Percentiles rank a stretch among this genome's conserved stretches.
Conservation (phyloP, 2,329 filamentous ascomycete genomes). For the Dactylellina sp. region DNA sequence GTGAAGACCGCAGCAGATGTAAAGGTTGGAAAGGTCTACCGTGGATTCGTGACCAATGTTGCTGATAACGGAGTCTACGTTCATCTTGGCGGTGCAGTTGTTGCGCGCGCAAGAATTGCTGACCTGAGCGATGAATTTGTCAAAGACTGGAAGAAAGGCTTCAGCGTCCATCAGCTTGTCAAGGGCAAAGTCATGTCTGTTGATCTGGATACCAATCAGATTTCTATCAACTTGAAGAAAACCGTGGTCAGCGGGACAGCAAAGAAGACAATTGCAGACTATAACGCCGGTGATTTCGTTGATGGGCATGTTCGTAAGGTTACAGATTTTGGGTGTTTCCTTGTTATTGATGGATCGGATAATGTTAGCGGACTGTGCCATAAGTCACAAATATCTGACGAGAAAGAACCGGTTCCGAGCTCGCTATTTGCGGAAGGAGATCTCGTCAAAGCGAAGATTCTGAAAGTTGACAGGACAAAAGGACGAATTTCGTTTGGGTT, state of each 20-base stretch:
- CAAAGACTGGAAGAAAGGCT: conserved; percentile 94
- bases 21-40: conserved; percentile 79
- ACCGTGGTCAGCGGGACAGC: conserved; percentile 76
- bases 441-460: conserved; percentile 87
- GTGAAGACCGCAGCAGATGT: conserved; percentile 78
- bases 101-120: conserved; percentile 83
- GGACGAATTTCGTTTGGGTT: conserved; percentile 87
- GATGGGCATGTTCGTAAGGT: conserved; percentile 94
- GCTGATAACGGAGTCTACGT: conserved; percentile 91
- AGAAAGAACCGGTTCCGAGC: conserved; percentile 81
- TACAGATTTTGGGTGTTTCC: conserved; percentile 93
- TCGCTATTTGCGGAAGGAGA: conserved; percentile 92
- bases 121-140: conserved; percentile 91
- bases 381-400: conserved; percentile 89
- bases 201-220: conserved; percentile 75
- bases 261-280: conserved; percentile 77
- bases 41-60: conserved; percentile 92
- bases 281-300: conserved; percentile 82
- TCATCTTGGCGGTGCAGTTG: conserved; percentile 81
- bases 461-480: conserved; percentile 80
- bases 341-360: conserved; percentile 84
- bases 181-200: conserved; percentile 83
- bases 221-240: conserved; percentile 87
- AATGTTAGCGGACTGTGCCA: conserved; percentile 96
- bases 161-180: conserved; percentile 89